phyloP scores from a whole-genome alignment of 2,329 filamentous ascomycete genomes.

The Emergomyces pasteurianus region DNA sequence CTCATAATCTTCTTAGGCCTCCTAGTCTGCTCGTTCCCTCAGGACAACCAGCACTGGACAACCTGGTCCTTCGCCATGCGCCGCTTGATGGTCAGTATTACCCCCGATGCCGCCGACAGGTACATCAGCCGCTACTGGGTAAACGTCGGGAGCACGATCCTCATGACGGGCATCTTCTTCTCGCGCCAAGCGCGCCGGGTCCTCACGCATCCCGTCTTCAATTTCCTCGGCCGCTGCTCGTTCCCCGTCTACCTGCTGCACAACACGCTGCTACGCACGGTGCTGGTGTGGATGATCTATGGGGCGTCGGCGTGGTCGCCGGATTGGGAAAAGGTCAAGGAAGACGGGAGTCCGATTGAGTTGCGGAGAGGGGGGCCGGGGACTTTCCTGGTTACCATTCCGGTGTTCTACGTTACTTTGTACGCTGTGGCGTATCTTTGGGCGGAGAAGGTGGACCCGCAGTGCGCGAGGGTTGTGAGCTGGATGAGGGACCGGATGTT shows the following conservation, averaged over 20 bases:
- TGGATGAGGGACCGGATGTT: constrained; percentile 7
- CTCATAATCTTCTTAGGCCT: constrained; percentile 14
- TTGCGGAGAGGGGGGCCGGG: neutral
- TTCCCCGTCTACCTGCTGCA: constrained; percentile 20
- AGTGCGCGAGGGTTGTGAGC: constrained; percentile 6
- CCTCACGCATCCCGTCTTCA: constrained; percentile 13
- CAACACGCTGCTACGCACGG: constrained; percentile 14
- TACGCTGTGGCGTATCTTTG: constrained; percentile 9
- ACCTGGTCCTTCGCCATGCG: constrained; percentile 14
- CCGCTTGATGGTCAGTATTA: constrained; percentile 6
- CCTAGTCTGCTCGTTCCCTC: constrained; percentile 14
- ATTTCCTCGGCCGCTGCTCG: constrained; percentile 17
- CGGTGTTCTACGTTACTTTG: constrained; percentile 8
- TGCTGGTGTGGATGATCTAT: constrained; percentile 17
- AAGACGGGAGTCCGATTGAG: constrained; percentile 4
- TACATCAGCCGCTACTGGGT: constrained; percentile 15
- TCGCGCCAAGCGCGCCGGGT: constrained; percentile 11
- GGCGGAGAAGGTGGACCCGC: constrained; percentile 8
- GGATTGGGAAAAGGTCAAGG: neutral
- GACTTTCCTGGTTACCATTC: constrained; percentile 5
- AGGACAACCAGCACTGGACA: constrained; percentile 14
- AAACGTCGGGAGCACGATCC: constrained; percentile 13
- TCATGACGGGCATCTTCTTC: constrained; percentile 14
- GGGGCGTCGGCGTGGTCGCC: constrained; percentile 2
- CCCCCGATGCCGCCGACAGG: constrained; percentile 6